These are phyloP conservation scores for Saccharomycopsis amapae DNA, from an alignment of 805 yeast species.

Conservation along the genomic window DNA sequence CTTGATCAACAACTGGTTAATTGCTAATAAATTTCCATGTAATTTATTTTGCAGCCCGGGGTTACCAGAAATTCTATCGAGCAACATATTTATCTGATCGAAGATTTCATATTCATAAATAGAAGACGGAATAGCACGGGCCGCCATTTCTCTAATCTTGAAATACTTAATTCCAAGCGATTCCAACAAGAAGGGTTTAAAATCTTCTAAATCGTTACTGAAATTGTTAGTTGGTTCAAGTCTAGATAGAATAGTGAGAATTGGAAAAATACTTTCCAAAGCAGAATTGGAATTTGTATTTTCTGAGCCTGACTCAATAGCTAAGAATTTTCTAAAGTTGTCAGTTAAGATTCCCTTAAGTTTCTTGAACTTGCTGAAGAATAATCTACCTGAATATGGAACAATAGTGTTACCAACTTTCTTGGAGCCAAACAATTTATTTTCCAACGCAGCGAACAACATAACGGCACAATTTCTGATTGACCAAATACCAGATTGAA, in stretches of 20 bases:
- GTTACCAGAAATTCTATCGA: conserved; percentile 21
- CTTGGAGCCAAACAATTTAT: conserved; percentile 58
- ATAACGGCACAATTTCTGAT: conserved; percentile 87
- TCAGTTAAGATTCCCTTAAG: conserved; percentile 43
- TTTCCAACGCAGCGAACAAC: conserved; percentile 82
- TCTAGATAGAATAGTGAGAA: conserved; percentile 63
- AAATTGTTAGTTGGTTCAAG: conserved; percentile 55
- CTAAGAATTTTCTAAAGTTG: conserved; percentile 32
- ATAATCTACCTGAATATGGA: conserved; percentile 47
- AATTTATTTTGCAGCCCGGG: conserved; percentile 31
- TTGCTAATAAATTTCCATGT: conserved; percentile 57
- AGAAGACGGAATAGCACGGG: conserved; percentile 55
- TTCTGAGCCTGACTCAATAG: conserved; percentile 19
- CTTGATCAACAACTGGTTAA: conserved; percentile 30
- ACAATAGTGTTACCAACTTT: conserved; percentile 33
- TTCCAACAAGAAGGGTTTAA: conserved; percentile 39
- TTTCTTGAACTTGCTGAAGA: conserved; percentile 59
- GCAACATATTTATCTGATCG: conserved; percentile 27
- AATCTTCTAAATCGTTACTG: conserved; percentile 41
- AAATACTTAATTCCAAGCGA: conserved; percentile 53
- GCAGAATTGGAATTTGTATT: conserved; percentile 16
- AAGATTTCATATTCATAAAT: conserved; percentile 28
- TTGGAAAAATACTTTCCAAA: conserved; percentile 65
- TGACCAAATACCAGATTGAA: conserved; percentile 71
- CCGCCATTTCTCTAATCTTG: conserved; percentile 87